Conservation (phyloP, 768 basidiomycete genomes). For the Suillus discolor region DNA sequence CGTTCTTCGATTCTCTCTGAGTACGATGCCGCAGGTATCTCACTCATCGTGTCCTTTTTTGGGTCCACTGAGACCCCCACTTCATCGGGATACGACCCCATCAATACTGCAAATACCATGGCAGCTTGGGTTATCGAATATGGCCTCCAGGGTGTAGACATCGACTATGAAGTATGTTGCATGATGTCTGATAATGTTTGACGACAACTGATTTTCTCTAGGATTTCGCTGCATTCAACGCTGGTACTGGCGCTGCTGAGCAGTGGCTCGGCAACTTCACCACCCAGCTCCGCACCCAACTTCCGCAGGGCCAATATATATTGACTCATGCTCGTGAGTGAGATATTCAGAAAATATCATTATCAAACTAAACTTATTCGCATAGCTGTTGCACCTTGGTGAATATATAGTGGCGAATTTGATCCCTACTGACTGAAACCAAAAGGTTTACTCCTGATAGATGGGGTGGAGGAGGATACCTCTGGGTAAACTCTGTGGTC, state of each 20-base stretch:
- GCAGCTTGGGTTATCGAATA: constrained; percentile 50
- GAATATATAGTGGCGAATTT: neutral
- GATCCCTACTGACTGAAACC: neutral
- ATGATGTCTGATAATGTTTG: neutral
- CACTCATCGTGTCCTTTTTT: constrained; percentile 58
- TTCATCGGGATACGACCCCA: constrained; percentile 40
- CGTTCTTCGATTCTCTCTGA: constrained; percentile 45
- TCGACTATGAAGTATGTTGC: constrained; percentile 48
- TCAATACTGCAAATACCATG: constrained; percentile 42
- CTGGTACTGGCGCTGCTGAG: constrained; percentile 39
- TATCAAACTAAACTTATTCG: neutral
- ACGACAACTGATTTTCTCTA: constrained; percentile 10
- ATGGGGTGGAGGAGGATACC: constrained; percentile 42
- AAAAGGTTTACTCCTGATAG: constrained; percentile 34
- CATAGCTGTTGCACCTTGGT: constrained; percentile 44
- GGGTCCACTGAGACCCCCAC: constrained; percentile 48
- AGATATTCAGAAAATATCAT: neutral
- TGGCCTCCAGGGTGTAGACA: constrained; percentile 53
- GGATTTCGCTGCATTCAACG: constrained; percentile 36
- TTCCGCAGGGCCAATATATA: constrained; percentile 36
- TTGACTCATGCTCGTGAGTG: constrained; percentile 39
- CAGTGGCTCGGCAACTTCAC: constrained; percentile 38
- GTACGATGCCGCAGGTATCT: constrained; percentile 58
- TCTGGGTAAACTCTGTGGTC: constrained; percentile 37
- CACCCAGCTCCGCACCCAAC: constrained; percentile 31